Evolutionary conservation across 2,329 filamentous ascomycete genomes (phyloP), one percentile per base, ranked within the genome.

Genomic region (Fusarium vanettenii): DNA sequence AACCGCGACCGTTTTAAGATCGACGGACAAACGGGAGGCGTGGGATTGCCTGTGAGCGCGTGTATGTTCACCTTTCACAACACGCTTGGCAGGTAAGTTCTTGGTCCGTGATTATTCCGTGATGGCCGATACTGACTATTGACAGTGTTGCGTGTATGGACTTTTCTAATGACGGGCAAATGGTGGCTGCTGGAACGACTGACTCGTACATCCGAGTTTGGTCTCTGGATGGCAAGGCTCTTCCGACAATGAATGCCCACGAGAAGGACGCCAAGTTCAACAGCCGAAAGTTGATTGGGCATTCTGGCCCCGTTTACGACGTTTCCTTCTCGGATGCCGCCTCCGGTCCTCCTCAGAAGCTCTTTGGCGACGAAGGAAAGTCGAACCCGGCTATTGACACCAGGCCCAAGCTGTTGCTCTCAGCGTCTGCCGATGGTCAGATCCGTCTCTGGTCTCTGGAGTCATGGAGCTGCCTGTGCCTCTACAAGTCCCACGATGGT

Each of bases 21-120:
- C 67, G 94, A 97, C 69, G 91, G 92, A 22, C 91, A 93, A 37
- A 96, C 94, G 14, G 94, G 95, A 18, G 96, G 95, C 10, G 89
- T 95, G 60, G 95, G 95, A 16, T 91, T 95, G 64, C 92, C 92
- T 29, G 88, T 98, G 69, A 97, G 95, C 79, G 92, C 97, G 27
- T 97, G 94, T 86, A 98, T 98, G 94, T 98, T 97, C 82, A 99
- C 97, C 1, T 98, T 98, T 80, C 97, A 99, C 86, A 99, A 99
- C 83, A 97, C 94, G 0, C 92, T 95, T 73, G 95, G 97, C 83
- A 93, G 91, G 94, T 95, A 85, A 86, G 90, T 66, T 52, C 82
- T 31, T 8, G 20, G 10, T 33, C 11, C 10, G 29, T 39, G 16
- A 22, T 7, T 4, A 2, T 31, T 6, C 5, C 10, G 14, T 4